A percentile compares a stretch with the other conserved stretches of the same genome.
Evolutionary conservation across 2,329 filamentous ascomycete species (phyloP).

Genomic region (Bisporella sp.): DNA sequence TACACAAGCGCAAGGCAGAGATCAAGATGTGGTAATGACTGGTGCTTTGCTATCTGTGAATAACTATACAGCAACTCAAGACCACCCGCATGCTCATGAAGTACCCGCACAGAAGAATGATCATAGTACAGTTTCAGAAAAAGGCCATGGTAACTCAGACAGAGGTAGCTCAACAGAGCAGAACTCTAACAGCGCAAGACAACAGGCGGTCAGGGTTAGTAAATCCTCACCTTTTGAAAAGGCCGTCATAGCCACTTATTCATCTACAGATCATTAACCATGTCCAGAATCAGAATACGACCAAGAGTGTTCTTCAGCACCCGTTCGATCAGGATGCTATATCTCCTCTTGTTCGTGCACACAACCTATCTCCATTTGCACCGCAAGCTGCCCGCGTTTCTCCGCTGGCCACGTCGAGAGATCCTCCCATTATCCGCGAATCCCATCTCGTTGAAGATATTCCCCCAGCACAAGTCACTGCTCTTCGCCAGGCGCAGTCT

Average conservation of each 20-base stretch:
- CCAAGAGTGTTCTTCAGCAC: slow-evolving; percentile 32
- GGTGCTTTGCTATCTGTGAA: slow-evolving; percentile 23
- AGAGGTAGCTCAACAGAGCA: background rate
- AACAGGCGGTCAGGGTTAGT: background rate
- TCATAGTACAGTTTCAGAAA: background rate
- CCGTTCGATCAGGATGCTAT: slow-evolving; percentile 34
- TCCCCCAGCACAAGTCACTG: slow-evolving; percentile 47
- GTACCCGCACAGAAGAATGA: background rate
- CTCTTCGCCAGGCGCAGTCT: slow-evolving; percentile 41
- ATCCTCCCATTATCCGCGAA: slow-evolving; percentile 23
- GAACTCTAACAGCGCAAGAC: background rate
- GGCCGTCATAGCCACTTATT: too few species aligned
- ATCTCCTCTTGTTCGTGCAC: slow-evolving; percentile 62
- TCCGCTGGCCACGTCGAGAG: slow-evolving; percentile 42
- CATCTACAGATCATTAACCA: slow-evolving; percentile 25
- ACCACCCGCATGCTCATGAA: slow-evolving; percentile 13
- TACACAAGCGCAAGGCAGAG: background rate
- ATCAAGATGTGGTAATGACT: slow-evolving; percentile 18
- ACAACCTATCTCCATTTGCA: slow-evolving; percentile 66
- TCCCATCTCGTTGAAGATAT: slow-evolving; percentile 18
- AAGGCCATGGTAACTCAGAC: background rate
- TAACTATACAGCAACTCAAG: slow-evolving; percentile 20
- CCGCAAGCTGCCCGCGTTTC: slow-evolving; percentile 69
- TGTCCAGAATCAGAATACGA: slow-evolving; percentile 27
- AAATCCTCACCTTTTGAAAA: too few species aligned